A percentile compares a stretch with the other conserved stretches of the same genome.
Evolutionary conservation across 352 stramenopile species (phyloP).

Genomic region (Phytophthora pluvialis): DNA sequence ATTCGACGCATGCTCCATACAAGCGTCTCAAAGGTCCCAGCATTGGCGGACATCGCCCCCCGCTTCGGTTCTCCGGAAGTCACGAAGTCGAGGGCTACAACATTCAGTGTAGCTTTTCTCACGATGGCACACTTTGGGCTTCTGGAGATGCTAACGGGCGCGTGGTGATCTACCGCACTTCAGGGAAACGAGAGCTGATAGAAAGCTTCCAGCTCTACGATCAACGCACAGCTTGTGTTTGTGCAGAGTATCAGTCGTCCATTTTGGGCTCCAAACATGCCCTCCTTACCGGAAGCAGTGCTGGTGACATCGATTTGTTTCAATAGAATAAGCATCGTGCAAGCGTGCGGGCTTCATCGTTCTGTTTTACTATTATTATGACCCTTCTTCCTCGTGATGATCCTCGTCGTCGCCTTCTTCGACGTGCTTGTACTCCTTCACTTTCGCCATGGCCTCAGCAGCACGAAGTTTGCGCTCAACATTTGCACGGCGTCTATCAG

Average conservation of each 20-base stretch:
- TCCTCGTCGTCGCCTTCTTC: slow-evolving; percentile 32
- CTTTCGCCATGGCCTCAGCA: slow-evolving; percentile 48
- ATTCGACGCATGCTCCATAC: slow-evolving; percentile 51
- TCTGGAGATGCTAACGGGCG: slow-evolving; percentile 54
- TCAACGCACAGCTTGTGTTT: slow-evolving; percentile 31
- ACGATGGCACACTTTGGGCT: slow-evolving; percentile 47
- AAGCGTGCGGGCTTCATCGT: slow-evolving; percentile 13
- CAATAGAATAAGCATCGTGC: slow-evolving; percentile 5
- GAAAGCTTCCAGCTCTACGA: slow-evolving; percentile 31
- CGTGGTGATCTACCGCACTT: slow-evolving; percentile 52
- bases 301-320: slow-evolving; percentile 38
- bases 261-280: neutral
- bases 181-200: slow-evolving; percentile 25
- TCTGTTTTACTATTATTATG: slow-evolving; percentile 35
- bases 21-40: slow-evolving; percentile 46
- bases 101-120: slow-evolving; percentile 63
- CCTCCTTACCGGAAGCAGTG: slow-evolving; percentile 37
- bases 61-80: slow-evolving; percentile 32
- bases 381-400: slow-evolving; percentile 32
- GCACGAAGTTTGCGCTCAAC: slow-evolving; percentile 69
- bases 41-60: slow-evolving; percentile 7
- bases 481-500: slow-evolving; percentile 50
- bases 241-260: slow-evolving; percentile 40
- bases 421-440: slow-evolving; percentile 23
- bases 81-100: slow-evolving; percentile 53